Percentiles rank a stretch among this genome's conserved stretches.
These are phyloP conservation scores for Cajanus cajan DNA, from an alignment of 306 rosid genomes.

Conservation along the genomic window DNA sequence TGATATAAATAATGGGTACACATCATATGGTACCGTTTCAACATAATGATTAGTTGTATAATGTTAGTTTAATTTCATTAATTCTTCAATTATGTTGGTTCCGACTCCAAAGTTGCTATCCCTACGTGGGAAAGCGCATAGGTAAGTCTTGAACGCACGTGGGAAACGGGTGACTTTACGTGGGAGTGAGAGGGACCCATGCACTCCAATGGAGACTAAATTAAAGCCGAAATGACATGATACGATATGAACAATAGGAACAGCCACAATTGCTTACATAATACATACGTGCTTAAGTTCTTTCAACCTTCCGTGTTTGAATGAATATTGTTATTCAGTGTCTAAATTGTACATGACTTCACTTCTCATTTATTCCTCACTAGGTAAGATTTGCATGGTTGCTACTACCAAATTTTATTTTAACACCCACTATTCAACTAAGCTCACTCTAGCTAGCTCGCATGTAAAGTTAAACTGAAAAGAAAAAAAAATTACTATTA, in stretches of 20 bases:
- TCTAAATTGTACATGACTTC: neutral
- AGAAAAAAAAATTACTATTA: too few relatives aligned
- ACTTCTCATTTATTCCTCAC: neutral
- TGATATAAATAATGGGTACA: neutral
- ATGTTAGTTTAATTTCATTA: neutral
- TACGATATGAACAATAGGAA: neutral
- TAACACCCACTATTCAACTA: neutral
- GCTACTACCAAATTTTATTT: neutral
- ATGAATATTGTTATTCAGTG: neutral
- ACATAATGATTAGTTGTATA: neutral
- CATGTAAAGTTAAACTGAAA: neutral
- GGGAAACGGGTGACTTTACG: conserved; percentile 2
- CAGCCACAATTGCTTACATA: neutral
- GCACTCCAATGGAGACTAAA: neutral
- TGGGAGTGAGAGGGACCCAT: neutral
- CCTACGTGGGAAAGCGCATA: neutral
- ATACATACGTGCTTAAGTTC: neutral
- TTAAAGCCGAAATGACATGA: neutral
- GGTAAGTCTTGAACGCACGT: neutral
- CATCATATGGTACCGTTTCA: neutral
- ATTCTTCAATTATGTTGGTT: neutral
- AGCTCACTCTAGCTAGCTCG: neutral
- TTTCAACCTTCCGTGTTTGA: conserved; percentile 4
- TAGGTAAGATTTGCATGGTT: neutral
- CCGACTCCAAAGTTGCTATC: neutral